A percentile compares a stretch with the other conserved stretches of the same genome.
These are phyloP conservation scores for Elymus sibiricus DNA, from an alignment of 176 grass and related monocot genomes.

Conservation along the genomic window DNA sequence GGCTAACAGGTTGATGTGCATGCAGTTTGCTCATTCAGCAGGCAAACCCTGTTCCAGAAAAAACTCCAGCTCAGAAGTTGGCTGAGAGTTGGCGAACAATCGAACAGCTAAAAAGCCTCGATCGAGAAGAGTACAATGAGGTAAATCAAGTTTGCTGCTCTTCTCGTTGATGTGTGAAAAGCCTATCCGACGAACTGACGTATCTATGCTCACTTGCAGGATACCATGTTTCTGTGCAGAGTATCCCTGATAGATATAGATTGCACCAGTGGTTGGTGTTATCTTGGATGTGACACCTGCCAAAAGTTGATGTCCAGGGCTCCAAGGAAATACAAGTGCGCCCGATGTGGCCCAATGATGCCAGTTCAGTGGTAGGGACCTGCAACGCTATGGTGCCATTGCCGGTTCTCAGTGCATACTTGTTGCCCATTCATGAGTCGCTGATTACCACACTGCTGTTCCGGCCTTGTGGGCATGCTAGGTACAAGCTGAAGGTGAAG, in stretches of 20 bases:
- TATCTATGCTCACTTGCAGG: not conserved
- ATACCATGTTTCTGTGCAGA: slow-evolving; percentile 11
- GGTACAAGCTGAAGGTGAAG: slow-evolving; percentile 5
- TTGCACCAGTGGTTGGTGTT: not conserved
- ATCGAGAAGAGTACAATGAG: not conserved
- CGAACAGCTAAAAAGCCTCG: not conserved
- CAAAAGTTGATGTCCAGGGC: not conserved
- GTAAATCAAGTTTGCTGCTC: not conserved
- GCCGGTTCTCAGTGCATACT: not conserved
- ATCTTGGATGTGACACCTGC: not conserved
- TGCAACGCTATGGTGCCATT: not conserved
- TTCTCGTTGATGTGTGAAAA: not conserved
- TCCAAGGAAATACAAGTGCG: not conserved
- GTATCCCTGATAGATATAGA: not conserved
- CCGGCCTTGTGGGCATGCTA: not conserved
- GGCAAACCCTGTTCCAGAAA: not conserved
- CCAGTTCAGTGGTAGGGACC: not conserved
- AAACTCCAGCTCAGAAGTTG: not conserved
- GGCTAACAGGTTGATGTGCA: not conserved
- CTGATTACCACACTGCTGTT: not conserved
- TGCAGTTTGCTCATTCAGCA: not conserved
- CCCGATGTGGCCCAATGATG: not conserved
- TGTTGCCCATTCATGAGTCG: not conserved
- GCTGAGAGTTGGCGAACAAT: not conserved
- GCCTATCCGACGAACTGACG: not conserved